Base-by-base conservation (phyloP, 352 stramenopile species). In the Phytophthora vignae region DNA sequence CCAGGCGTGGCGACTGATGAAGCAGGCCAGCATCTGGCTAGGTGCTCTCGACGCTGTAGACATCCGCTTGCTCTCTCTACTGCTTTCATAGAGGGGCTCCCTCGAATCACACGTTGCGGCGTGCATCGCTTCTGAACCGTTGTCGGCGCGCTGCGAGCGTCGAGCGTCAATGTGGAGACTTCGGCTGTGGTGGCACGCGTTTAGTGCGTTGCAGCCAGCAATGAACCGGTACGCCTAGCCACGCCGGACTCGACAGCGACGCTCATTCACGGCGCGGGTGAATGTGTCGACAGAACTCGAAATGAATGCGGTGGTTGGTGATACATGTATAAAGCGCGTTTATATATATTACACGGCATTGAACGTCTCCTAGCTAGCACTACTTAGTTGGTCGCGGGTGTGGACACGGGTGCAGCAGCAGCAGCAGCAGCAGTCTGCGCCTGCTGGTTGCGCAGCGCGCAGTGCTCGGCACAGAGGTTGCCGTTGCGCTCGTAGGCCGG, bases 401-500 rank as follows among this genome's bases (percentile, higher is more conserved):
- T 44, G 56, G 15, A 19, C 44, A 10, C 22, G 22, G 22, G 22
- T 25, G n/a, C n/a, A n/a, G n/a, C n/a, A n/a, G 42, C 17, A 11
- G 56, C 22, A 9, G 49, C 27, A 15, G 38, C 29, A 33, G 27
- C 50, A 36, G 50, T 22, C 48, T 40, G 14, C 33, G 62, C 50
- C 53, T 46, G 40, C 48, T 73, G 67, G n/a, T 60, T 63, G 25
- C 55, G 60, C 46, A 62, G 67, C 46, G 60, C 54, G 53, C 68
- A 71, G 61, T 75, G 68, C 56, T 75, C 68, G 50, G 68, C 61
- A 40, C 82, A 90, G 6, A 87, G 65, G 60, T 90, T 87, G 54
- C 72, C 81, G 56, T 88, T 87, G 60, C 80, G 78, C 60, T 87
- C 79, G 67, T 87, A 90, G 42, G 80, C 82, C 9, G 82, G 80